Conservation (phyloP, 192 early-diverging fungal species). For the Backusella circina region DNA sequence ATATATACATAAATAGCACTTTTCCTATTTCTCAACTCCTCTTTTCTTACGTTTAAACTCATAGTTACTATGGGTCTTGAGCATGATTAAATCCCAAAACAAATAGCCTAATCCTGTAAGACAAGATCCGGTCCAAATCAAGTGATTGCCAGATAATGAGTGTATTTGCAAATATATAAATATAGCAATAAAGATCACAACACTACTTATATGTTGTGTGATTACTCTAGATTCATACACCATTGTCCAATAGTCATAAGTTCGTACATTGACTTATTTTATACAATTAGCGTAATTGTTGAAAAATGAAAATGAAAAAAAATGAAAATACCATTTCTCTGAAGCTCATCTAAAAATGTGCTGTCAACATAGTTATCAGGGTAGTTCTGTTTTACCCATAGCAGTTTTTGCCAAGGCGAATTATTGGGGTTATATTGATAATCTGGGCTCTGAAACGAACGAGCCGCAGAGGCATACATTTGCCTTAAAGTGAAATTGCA, state of each 20-base stretch:
- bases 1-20: neutral
- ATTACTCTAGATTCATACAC: slow-evolving; percentile 73
- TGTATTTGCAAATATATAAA: slow-evolving; percentile 73
- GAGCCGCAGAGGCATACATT: neutral
- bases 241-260: slow-evolving; percentile 79
- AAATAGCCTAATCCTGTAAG: slow-evolving; percentile 63
- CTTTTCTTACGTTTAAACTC: slow-evolving; percentile 36
- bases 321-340: slow-evolving; percentile 71
- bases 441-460: slow-evolving; percentile 14
- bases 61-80: slow-evolving; percentile 39
- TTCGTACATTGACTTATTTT: slow-evolving; percentile 70
- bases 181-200: slow-evolving; percentile 85
- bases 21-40: neutral
- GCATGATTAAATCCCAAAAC: slow-evolving; percentile 64
- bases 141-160: slow-evolving; percentile 47
- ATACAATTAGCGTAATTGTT: neutral
- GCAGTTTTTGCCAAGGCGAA: slow-evolving; percentile 69
- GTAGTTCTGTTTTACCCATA: slow-evolving; percentile 87
- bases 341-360: slow-evolving; percentile 82
- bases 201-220: slow-evolving; percentile 82
- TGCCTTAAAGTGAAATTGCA: slow-evolving; percentile 38
- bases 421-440: slow-evolving; percentile 22
- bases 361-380: slow-evolving; percentile 91
- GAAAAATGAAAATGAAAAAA: neutral
- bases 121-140: slow-evolving; percentile 56